Base-by-base conservation (phyloP, 768 basidiomycete species). In the Boletus fagicola region DNA sequence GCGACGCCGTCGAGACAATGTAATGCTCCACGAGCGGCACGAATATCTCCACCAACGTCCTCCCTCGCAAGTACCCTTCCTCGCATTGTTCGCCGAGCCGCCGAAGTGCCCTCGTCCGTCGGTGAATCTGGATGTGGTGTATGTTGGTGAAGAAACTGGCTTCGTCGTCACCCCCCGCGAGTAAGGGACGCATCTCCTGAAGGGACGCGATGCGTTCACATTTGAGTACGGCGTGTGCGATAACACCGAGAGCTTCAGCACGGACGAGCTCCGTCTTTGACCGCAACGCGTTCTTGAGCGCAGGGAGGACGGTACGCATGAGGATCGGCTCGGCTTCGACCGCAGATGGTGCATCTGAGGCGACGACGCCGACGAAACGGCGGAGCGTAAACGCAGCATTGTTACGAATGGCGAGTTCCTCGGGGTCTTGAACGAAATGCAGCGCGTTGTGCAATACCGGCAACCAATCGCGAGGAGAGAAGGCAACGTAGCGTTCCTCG, bases 141-240 rank as follows among this genome's bases (percentile, higher is more conserved):
- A 98, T 85, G 72, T 99, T 99, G 77, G 87, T 88, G 82, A 99
- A 98, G 76, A 98, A 95, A 68, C 89, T 94, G 33, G 93, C 94
- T 72, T 99, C 96, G 49, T 90, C 87, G 67, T 98, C 94, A 1
- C 92, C 95, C 18, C 80, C 84, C 9, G 90, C 92, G 33, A 98
- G 80, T 8, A 98, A 74, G 12, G 85, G 79, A 24, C 76, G 83
- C 85, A 98, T 86, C 67, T 98, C 94, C 49, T 84, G 84, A 28
- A 98, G 72, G 2, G 81, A 71, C 0, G 75, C 66, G 31, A 94
- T 75, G 20, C 77, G 72, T 7, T 79, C 75, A 62, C 89, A 90
- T 58, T 80, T 83, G 36, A 78, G 75, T 7, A 95, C 85, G 1
- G 89, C 86, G 62, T 87, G 82, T 0, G 88, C 85, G 56, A 98